Evolutionary conservation across 768 basidiomycete genomes (phyloP).

Genomic region (Lactifluus subvellereus): DNA sequence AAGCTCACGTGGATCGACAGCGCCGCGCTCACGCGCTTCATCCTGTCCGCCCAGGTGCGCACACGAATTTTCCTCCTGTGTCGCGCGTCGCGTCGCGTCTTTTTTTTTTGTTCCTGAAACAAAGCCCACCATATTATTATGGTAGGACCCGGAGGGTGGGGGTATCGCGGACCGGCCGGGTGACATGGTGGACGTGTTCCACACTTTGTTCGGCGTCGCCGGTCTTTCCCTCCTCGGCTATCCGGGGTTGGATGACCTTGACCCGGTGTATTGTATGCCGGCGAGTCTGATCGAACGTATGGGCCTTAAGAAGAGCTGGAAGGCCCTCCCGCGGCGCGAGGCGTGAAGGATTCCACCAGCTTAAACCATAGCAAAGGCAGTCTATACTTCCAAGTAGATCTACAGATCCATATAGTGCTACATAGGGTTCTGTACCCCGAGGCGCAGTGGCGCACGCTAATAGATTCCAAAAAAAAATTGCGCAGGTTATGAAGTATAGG

Average conservation of each 20-base stretch:
- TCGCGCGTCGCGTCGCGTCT: too few species aligned
- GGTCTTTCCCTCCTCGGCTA: constrained; percentile 45
- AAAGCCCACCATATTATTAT: background rate
- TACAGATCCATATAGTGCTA: too few species aligned
- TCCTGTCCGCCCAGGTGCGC: too few species aligned
- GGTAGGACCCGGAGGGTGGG: constrained; percentile 80
- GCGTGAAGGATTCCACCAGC: background rate
- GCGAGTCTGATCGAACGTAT: constrained; percentile 22
- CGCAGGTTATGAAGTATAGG: too few species aligned
- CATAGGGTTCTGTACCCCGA: too few species aligned
- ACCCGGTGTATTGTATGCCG: constrained; percentile 45
- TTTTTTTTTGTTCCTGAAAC: background rate
- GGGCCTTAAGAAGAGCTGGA: constrained; percentile 67
- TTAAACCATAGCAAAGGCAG: too few species aligned
- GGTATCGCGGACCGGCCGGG: constrained; percentile 93
- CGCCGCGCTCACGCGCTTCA: too few species aligned
- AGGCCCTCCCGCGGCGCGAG: constrained; percentile 42
- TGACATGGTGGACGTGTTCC: constrained; percentile 43
- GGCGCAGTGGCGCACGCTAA: too few species aligned
- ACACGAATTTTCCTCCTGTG: background rate
- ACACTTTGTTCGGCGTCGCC: too few species aligned
- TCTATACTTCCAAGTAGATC: too few species aligned
- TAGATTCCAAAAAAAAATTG: too few species aligned
- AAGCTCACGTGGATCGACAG: too few species aligned
- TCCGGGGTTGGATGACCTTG: constrained; percentile 75